Percentiles rank a stretch among this genome's conserved stretches.
These are phyloP conservation scores for Mycena latifolia DNA, from an alignment of 768 basidiomycete species.

Conservation along the genomic window DNA sequence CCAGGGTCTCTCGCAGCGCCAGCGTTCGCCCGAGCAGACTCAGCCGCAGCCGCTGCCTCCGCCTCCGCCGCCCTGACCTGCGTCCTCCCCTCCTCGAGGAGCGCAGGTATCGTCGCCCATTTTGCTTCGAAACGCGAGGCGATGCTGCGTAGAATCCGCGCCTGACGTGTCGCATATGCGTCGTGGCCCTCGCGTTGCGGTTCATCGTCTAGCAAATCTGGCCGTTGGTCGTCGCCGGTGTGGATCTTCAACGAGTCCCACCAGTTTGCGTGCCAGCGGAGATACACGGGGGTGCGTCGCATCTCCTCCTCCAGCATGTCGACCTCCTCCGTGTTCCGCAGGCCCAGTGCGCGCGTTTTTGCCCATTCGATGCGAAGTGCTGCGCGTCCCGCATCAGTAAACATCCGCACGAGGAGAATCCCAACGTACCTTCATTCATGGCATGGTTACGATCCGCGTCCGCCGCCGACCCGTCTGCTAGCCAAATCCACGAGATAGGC, in stretches of 20 bases:
- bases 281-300: constrained; percentile 14
- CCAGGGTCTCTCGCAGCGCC: too few species aligned
- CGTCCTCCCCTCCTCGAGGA: background rate
- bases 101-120: background rate
- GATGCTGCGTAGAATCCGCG: background rate
- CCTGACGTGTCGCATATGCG: constrained; percentile 12
- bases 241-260: constrained; percentile 9
- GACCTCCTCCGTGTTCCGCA: constrained; percentile 28
- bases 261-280: constrained; percentile 19
- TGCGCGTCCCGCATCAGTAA: background rate
- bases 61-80: background rate
- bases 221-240: background rate
- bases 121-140: constrained; percentile 8
- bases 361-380: constrained; percentile 31
- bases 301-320: constrained; percentile 31
- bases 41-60: background rate
- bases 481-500: constrained; percentile 23
- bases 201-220: background rate
- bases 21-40: too few species aligned
- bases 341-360: constrained; percentile 12
- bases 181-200: constrained; percentile 10
- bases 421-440: constrained; percentile 12
- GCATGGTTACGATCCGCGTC: constrained; percentile 16
- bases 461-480: constrained; percentile 17
- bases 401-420: background rate